phyloP scores from a whole-genome alignment of 306 rosid genomes.

The Casuarina cunninghamiana region DNA sequence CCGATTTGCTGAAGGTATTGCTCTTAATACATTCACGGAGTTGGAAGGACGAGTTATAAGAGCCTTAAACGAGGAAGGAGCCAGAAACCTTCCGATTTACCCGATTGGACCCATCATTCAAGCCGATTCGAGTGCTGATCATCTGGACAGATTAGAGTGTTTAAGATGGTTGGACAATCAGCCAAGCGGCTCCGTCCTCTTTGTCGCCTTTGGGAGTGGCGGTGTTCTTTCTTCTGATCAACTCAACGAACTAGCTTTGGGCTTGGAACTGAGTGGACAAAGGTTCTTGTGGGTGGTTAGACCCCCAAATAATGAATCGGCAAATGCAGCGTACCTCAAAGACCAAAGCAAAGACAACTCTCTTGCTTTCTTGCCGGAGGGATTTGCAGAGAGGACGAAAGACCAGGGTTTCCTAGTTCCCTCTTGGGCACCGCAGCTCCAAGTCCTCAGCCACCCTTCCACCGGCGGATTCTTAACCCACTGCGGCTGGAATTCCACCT shows the following conservation, averaged over 20 bases:
- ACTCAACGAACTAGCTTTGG: conserved; percentile 33
- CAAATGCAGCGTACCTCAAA: too few species aligned
- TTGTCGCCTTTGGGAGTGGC: conserved; percentile 42
- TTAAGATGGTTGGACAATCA: too few species aligned
- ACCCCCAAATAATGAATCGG: too few species aligned
- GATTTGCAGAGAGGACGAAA: too few species aligned
- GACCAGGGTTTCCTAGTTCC: too few species aligned
- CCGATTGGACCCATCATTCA: conserved; percentile 36
- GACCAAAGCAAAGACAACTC: too few species aligned
- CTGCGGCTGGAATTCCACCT: too few species aligned
- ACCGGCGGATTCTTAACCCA: too few species aligned
- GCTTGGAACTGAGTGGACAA: conserved; percentile 38
- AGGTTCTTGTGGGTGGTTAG: conserved; percentile 35
- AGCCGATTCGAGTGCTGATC: conserved; percentile 10
- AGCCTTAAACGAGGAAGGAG: conserved; percentile 6
- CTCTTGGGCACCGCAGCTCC: too few species aligned
- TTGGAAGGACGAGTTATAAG: conserved; percentile 10
- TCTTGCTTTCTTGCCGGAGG: too few species aligned
- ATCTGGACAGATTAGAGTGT: conserved; percentile 20
- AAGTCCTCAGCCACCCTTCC: too few species aligned
- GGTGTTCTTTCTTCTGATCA: conserved; percentile 37
- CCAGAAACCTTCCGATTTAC: conserved; percentile 5
- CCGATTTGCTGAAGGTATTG: conserved; percentile 26
- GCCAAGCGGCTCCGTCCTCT: neutral
- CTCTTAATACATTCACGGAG: conserved; percentile 24